Base-by-base conservation (phyloP, 176 grass and related monocot species). In the Oryza officinalis region DNA sequence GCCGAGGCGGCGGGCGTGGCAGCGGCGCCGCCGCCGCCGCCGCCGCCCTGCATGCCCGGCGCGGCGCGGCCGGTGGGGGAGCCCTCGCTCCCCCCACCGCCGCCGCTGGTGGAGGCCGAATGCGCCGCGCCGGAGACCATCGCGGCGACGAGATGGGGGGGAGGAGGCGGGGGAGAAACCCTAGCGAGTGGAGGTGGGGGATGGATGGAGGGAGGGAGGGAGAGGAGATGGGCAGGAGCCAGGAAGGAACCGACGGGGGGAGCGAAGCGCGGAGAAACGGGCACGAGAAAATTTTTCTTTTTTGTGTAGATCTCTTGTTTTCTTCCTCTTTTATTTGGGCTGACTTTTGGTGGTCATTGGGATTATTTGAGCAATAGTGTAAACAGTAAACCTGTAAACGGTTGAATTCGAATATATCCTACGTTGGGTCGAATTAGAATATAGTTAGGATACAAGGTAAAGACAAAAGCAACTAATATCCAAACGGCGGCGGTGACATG, bases 41-140 rank as follows among this genome's bases (percentile, higher is more conserved):
- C 28, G 2, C 28, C 28, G 63, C 27, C 59, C 37, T 18, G 63
- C 17, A 71, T 84, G 32, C 50, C 54, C 26, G 81, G 52, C 26
- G 83, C 89, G 33, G 63, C 75, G 26, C 64, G 49, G 65, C 85
- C 80, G 40, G 92, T 83, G 10, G 95, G 90, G 40, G 96, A 98
- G 23, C 91, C 89, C 6, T 80, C 88, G 54, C 94, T 92, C 8
- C 46, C 46, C 45, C 45, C 45, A 3, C 83, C 86, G 31, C 88
- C 88, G 8, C 80, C 85, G 45, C 90, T 91, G 13, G 88, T 94
- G 41, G 94, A 94, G 30, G 87, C 87, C 44, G 96, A 98, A 20
- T 88, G 84, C 47, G 75, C 86, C 13, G 72, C 43, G 28, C 70
- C 84, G 78, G 87, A 76, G 49, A 85, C 78, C 86, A 90, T 89